Evolutionary conservation across 169 alveolate genomes (phyloP).

Genomic region (Plasmodium vinckei): DNA sequence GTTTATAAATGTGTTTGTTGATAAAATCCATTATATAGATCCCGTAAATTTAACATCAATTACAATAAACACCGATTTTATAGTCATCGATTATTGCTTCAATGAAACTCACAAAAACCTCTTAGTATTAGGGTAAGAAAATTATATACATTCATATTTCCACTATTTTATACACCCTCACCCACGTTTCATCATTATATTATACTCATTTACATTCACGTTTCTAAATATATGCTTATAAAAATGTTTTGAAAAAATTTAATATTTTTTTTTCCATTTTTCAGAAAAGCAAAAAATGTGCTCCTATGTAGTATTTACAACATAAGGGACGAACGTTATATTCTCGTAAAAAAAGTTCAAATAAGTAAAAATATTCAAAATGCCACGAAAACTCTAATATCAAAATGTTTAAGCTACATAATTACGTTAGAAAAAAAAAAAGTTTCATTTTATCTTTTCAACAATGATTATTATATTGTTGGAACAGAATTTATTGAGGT

Average conservation of each 20-base stretch:
- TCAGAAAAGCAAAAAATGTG: slow-evolving; percentile 50
- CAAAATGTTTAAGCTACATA: slow-evolving; percentile 36
- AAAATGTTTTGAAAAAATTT: too few species aligned
- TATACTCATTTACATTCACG: too few species aligned
- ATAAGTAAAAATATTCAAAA: slow-evolving; percentile 46
- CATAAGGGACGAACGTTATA: slow-evolving; percentile 24
- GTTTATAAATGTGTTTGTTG: slow-evolving; percentile 66
- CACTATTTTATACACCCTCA: too few species aligned
- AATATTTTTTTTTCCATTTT: background rate
- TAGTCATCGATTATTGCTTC: slow-evolving; percentile 47
- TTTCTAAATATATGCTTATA: too few species aligned
- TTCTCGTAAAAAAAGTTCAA: slow-evolving; percentile 35
- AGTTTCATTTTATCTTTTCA: slow-evolving; percentile 38
- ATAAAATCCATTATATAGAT: slow-evolving; percentile 52
- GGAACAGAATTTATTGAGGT: slow-evolving; percentile 33
- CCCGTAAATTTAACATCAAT: slow-evolving; percentile 42
- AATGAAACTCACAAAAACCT: slow-evolving; percentile 47
- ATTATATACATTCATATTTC: too few species aligned
- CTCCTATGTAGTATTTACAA: slow-evolving; percentile 42
- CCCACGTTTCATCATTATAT: too few species aligned
- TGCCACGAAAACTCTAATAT: slow-evolving; percentile 48
- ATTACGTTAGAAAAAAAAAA: slow-evolving; percentile 64
- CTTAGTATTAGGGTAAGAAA: slow-evolving; percentile 47
- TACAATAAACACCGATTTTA: slow-evolving; percentile 44
- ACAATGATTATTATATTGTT: slow-evolving; percentile 35